A percentile compares a stretch with the other conserved stretches of the same genome.
phyloP scores from a whole-genome alignment of 2,329 filamentous ascomycete genomes.

The Hypocreales sp. region DNA sequence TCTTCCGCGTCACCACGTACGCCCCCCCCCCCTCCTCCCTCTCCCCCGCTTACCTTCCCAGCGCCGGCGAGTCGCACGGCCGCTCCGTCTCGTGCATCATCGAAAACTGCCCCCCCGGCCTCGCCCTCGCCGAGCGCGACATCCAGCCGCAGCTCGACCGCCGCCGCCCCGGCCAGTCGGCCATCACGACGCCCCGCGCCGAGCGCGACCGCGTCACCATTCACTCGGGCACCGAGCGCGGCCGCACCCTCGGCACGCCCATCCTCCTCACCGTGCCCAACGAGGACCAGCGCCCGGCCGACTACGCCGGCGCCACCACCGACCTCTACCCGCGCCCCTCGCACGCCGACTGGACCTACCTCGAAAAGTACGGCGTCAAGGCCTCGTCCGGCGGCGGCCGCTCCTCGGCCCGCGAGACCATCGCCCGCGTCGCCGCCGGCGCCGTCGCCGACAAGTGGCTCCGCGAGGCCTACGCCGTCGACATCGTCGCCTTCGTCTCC shows the following conservation, averaged over 20 bases:
- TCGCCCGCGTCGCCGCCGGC: constrained; percentile 80
- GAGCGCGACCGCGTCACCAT: constrained; percentile 88
- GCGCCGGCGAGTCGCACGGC: constrained; percentile 60
- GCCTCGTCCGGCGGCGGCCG: constrained; percentile 80
- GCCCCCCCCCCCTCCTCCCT: constrained; percentile 41
- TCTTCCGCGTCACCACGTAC: constrained; percentile 73
- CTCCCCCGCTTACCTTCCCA: constrained; percentile 8
- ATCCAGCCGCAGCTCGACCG: constrained; percentile 94
- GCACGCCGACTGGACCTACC: constrained; percentile 93
- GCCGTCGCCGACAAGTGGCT: constrained; percentile 92
- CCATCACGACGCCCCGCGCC: constrained; percentile 80
- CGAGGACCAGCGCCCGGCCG: constrained; percentile 81
- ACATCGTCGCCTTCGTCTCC: constrained; percentile 83
- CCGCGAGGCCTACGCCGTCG: constrained; percentile 60
- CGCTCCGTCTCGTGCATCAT: constrained; percentile 88
- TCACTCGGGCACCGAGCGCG: constrained; percentile 83
- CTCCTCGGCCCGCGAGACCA: constrained; percentile 87
- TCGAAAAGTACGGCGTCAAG: constrained; percentile 94
- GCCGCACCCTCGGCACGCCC: constrained; percentile 78
- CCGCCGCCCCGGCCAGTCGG: constrained; percentile 74
- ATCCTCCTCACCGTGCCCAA: constrained; percentile 81
- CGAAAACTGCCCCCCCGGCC: constrained; percentile 78
- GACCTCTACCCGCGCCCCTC: constrained; percentile 80
- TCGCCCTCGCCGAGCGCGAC: constrained; percentile 69
- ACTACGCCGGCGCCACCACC: constrained; percentile 84